Evolutionary conservation across 2,329 filamentous ascomycete species (phyloP).

Genomic region (Arachnopeziza araneosa): DNA sequence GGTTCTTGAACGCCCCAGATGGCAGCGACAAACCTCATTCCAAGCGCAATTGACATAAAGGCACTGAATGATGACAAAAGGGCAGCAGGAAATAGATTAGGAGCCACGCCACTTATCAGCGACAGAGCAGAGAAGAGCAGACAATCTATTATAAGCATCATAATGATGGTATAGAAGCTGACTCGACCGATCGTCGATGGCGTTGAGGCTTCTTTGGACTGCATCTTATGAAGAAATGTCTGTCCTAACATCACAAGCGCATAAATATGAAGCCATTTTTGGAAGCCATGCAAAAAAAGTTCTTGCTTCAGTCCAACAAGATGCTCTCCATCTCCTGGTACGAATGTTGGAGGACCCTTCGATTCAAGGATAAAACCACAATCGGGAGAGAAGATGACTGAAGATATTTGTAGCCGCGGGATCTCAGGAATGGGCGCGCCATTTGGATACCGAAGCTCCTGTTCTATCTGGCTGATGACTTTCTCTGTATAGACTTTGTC

Average conservation of each 20-base stretch:
- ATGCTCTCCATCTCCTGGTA: conserved; percentile 47
- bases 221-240: conserved; percentile 54
- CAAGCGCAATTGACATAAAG: conserved; percentile 52
- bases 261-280: conserved; percentile 53
- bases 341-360: conserved; percentile 54
- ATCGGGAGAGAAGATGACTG: conserved; percentile 62
- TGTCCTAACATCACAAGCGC: conserved; percentile 55
- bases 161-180: conserved; percentile 56
- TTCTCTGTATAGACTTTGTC: conserved; percentile 21
- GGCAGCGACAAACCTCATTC: conserved; percentile 52
- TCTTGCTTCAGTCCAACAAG: conserved; percentile 57
- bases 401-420: conserved; percentile 55
- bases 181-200: conserved; percentile 62
- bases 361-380: conserved; percentile 62
- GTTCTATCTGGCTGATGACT: conserved; percentile 51
- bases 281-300: conserved; percentile 49
- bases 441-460: conserved; percentile 55
- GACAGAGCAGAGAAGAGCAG: conserved; percentile 51
- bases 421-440: conserved; percentile 50
- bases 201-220: conserved; percentile 62
- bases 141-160: conserved; percentile 59
- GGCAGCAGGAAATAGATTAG: conserved; percentile 51
- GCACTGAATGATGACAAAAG: conserved; percentile 47
- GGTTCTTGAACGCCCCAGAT: conserved; percentile 58
- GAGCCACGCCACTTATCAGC: conserved; percentile 49